Percentiles rank a stretch among this genome's conserved stretches.
Evolutionary conservation across 768 basidiomycete genomes (phyloP).

Genomic region (Boletus reticuloceps): DNA sequence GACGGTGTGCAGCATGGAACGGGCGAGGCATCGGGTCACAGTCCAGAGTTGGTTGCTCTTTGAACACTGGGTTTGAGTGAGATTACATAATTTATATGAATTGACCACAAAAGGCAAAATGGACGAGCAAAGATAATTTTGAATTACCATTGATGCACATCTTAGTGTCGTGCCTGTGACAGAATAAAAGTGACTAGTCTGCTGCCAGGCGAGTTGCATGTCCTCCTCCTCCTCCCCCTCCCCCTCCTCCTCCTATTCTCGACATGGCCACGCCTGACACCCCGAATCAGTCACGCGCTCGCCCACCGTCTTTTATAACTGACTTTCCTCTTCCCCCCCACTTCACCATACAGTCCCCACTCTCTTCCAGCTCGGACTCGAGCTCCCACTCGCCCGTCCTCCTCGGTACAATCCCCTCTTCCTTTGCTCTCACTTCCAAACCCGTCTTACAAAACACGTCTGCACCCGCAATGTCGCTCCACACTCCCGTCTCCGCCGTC

Average conservation of each 20-base stretch:
- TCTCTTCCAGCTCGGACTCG: constrained; percentile 24
- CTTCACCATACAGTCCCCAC: not conserved
- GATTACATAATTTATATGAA: constrained; percentile 24
- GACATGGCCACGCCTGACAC: not conserved
- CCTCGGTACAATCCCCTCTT: not conserved
- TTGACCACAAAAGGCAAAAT: constrained; percentile 7
- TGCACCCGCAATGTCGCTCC: constrained; percentile 11
- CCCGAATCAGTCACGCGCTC: not conserved
- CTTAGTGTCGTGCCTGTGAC: constrained; percentile 34
- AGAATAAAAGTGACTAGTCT: constrained; percentile 29
- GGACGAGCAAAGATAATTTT: constrained; percentile 12
- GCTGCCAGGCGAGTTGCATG: constrained; percentile 20
- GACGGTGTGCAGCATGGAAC: constrained; percentile 24
- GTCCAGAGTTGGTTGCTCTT: too few relatives aligned
- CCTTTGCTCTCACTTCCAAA: not conserved
- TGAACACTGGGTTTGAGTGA: not conserved
- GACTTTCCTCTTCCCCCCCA: constrained; percentile 33
- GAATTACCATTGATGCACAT: constrained; percentile 22
- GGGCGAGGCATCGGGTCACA: constrained; percentile 17
- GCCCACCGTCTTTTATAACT: constrained; percentile 23
- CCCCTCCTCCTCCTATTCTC: not conserved
- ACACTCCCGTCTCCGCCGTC: constrained; percentile 13
- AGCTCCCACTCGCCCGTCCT: constrained; percentile 32
- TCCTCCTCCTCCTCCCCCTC: constrained; percentile 13
- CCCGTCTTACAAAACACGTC: not conserved